Evolutionary conservation across 352 stramenopile species (phyloP).

Genomic region (Globisporangium emineosum): DNA sequence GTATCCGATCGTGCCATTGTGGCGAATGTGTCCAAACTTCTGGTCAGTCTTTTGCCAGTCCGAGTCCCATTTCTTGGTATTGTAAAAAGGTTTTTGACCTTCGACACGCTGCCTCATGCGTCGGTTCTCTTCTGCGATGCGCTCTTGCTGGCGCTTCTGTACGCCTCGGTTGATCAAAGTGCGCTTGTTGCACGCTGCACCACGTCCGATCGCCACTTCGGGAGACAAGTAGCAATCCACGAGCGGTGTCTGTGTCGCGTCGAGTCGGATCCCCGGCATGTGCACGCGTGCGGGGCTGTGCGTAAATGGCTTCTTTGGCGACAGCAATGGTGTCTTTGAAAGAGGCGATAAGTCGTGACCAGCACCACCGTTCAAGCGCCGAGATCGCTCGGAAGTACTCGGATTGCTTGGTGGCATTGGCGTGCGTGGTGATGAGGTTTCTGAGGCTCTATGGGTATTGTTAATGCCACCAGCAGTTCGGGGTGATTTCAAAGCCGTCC

Average conservation of each 20-base stretch:
- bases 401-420: neutral
- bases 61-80: conserved; percentile 66
- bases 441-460: neutral
- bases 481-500: conserved; percentile 3
- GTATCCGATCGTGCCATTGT: conserved; percentile 69
- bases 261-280: conserved; percentile 67
- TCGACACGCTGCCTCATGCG: conserved; percentile 50
- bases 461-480: no score
- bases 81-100: conserved; percentile 63
- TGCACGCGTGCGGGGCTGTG: conserved; percentile 54
- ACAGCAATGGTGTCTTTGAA: conserved; percentile 15
- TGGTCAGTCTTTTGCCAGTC: conserved; percentile 59
- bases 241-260: conserved; percentile 63
- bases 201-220: conserved; percentile 50
- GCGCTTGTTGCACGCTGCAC: conserved; percentile 68
- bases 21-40: conserved; percentile 61
- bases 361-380: neutral
- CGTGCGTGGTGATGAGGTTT: neutral
- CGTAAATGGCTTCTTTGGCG: conserved; percentile 23
- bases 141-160: conserved; percentile 43
- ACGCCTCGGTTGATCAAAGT: conserved; percentile 60
- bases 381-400: neutral
- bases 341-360: neutral
- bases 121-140: conserved; percentile 65
- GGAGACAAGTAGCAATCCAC: conserved; percentile 75